A percentile compares a stretch with the other conserved stretches of the same genome.
These are phyloP conservation scores for Eimeria zaria DNA, from an alignment of 169 alveolate species.

Conservation along the genomic window DNA sequence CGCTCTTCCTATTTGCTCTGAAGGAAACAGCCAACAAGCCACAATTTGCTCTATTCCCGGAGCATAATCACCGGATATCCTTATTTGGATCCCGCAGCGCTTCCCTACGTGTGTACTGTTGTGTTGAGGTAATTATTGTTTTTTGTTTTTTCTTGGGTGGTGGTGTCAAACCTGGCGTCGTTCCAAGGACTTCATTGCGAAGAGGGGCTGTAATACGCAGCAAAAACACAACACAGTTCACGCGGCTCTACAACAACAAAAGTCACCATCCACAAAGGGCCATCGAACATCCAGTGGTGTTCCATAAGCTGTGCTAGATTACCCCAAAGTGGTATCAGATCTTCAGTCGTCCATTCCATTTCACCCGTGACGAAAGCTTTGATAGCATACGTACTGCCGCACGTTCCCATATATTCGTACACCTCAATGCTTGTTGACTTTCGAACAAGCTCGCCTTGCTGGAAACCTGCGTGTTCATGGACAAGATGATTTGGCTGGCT, in stretches of 20 bases:
- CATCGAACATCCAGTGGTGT: not conserved
- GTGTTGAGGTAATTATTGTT: not conserved
- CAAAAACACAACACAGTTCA: not conserved
- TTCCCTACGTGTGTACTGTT: not conserved
- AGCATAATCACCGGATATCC: not conserved
- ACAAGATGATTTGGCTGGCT: not conserved
- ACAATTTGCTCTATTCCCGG: not conserved
- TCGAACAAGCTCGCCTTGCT: conserved; percentile 63
- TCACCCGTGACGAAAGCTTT: conserved; percentile 31
- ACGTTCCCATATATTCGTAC: conserved; percentile 71
- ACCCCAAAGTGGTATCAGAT: conserved; percentile 72
- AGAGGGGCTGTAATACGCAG: conserved; percentile 50
- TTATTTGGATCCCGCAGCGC: not conserved
- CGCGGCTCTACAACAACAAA: not conserved
- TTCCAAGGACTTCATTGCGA: conserved; percentile 37
- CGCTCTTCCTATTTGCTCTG: conserved; percentile 38
- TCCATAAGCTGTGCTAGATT: not conserved
- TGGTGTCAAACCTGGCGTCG: conserved; percentile 37
- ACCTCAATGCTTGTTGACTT: conserved; percentile 52
- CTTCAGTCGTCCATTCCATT: conserved; percentile 60
- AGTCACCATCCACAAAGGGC: not conserved
- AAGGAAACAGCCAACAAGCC: conserved; percentile 3
- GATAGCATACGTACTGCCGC: conserved; percentile 9
- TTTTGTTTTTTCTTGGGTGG: not conserved
- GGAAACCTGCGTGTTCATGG: conserved; percentile 28